Base-by-base conservation (phyloP, 2,329 filamentous ascomycete species). In the Leptographium lundbergii region DNA sequence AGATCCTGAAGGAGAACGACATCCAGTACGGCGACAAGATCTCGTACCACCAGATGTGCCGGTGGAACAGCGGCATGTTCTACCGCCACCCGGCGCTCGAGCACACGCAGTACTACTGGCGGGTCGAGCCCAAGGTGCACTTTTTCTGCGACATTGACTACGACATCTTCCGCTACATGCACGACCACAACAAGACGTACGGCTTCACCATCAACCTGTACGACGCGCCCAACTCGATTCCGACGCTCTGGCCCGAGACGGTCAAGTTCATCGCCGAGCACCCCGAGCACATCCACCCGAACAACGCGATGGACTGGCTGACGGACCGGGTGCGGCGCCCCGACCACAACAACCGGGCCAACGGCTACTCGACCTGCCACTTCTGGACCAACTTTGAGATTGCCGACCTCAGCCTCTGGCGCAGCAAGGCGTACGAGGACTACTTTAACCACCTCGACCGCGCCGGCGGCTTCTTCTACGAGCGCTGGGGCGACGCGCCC, bases 321-420 rank as follows among this genome's bases (percentile, higher is more conserved):
- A 88, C 86, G 1, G 94, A 99, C 70, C 83, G 81, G 62, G 73
- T 79, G 59, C 81, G 85, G 54, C 82, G 94, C 55, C 91, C 92
- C 1, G 82, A 89, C 17, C 88, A 95, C 71, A 89, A 90, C 69
- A 71, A 79, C 58, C 83, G 86, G 63, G 92, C 92, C 7, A 88
- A 95, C 67, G 94, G 94, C 39, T 99, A 96, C 77, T 95, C 90
- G 39, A 97, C 94, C 2, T 99, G 94, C 71, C 94, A 99, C 73
- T 99, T 99, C 78, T 99, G 94, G 94, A 94, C 87, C 67, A 99
- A 99, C 73, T 99, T 99, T 67, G 94, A 99, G 73, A 92, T 99
- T 66, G 92, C 82, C 54, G 90, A 96, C 71, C 82, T 99, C 81
- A 82, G 82, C 63, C 96, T 99, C 73, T 99, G 91, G 89, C 80